Base-by-base conservation (phyloP, 345 rosid genomes). In the Gossypium arboreum region DNA sequence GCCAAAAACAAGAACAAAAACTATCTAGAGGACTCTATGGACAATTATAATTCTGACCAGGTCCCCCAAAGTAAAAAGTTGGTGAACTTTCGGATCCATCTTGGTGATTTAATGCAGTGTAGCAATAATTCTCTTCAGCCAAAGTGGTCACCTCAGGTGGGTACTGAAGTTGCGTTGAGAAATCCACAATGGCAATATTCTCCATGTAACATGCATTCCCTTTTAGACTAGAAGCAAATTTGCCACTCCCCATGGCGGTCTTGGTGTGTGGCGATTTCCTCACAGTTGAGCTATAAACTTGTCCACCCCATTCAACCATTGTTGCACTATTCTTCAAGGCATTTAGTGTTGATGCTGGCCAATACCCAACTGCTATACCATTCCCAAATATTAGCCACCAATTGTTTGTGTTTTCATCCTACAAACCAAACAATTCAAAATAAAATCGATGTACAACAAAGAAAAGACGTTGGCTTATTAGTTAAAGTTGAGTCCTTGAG, bases 301-400 rank as follows among this genome's bases (percentile, higher is more conserved):
- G 81, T 10, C 92, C 92, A 69, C 91, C 92, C 92, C 90, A 87
- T 51, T 84, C 75, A 11, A 87, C 88, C 22, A 82, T 41, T 9
- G 65, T 84, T 1, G 92, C 77, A 59, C 85, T 88, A 17, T 57
- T 82, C 0, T 50, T 67, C 18, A 88, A 77, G 71, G 0, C 0
- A 2, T 71, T 81, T 10, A 86, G 79, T 41, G 27, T n/a, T 4
- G 52, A 77, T 0, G 91, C 81, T 0, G 92, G 89, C 84, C 86
- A 88, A 48, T 88, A 90, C 4, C 89, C 89, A 2, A 76, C 12
- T 20, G 7, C 6, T 7, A 2, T 10, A 51, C 12, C 12, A 29
- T 70, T 0, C 10, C 47, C 62, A 18, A 6, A 9, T n/a, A 10
- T 52, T 16, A 90, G 60, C 92, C 89, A 88, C 90, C 92, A 90